phyloP scores from a whole-genome alignment of 2,329 filamentous ascomycete species.

The Claviceps cyperi region DNA sequence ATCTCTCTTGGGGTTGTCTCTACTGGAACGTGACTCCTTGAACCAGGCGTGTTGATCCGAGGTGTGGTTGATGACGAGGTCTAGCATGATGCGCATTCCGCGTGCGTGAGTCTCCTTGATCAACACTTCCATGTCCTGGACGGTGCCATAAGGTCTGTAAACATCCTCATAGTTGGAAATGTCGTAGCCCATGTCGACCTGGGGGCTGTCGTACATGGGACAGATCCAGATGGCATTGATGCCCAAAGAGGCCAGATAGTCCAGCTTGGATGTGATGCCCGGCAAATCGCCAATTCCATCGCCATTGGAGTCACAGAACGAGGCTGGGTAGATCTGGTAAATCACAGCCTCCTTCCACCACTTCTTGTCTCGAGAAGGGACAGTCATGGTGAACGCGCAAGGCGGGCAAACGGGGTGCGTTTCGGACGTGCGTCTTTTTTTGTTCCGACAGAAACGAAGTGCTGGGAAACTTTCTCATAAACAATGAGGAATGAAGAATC shows the following conservation, averaged over 20 bases:
- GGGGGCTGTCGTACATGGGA: slow-evolving; percentile 50
- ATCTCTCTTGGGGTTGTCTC: slow-evolving; percentile 47
- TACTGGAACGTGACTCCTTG: slow-evolving; percentile 46
- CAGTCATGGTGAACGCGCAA: slow-evolving; percentile 10
- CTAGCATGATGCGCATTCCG: slow-evolving; percentile 57
- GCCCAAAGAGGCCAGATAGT: slow-evolving; percentile 46
- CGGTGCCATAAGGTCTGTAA: slow-evolving; percentile 49
- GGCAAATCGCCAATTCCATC: slow-evolving; percentile 47
- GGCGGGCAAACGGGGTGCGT: too few relatives aligned
- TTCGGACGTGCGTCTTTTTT: not conserved
- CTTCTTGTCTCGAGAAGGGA: slow-evolving; percentile 9
- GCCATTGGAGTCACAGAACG: slow-evolving; percentile 41
- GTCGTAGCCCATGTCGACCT: slow-evolving; percentile 58
- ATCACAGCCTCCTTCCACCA: slow-evolving; percentile 46
- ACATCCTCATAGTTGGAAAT: slow-evolving; percentile 54
- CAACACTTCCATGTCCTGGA: slow-evolving; percentile 49
- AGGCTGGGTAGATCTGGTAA: slow-evolving; percentile 46
- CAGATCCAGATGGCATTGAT: slow-evolving; percentile 53
- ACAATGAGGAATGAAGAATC: too few relatives aligned
- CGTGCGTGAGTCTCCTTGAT: slow-evolving; percentile 45
- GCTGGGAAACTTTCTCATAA: too few relatives aligned
- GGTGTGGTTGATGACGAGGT: slow-evolving; percentile 68
- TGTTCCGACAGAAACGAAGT: not conserved
- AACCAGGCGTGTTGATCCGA: slow-evolving; percentile 61
- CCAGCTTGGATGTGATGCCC: slow-evolving; percentile 47